Percentiles rank a stretch among this genome's conserved stretches.
phyloP scores from a whole-genome alignment of 208 protist species.

The Giardia duodenalis region DNA sequence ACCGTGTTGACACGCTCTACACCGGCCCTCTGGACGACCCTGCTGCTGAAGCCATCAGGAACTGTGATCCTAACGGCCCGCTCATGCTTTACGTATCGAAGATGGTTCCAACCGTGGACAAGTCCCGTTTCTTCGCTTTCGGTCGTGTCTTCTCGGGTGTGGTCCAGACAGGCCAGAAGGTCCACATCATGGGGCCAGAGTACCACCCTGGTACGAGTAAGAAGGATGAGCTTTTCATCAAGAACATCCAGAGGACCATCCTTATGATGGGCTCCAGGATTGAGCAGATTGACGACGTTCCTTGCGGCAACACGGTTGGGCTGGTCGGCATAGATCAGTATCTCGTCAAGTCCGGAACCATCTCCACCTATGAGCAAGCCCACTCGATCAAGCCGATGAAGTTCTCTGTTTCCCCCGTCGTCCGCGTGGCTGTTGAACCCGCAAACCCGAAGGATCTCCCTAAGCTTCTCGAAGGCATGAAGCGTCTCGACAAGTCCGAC shows the following conservation, averaged over 20 bases:
- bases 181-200: conserved; percentile 91
- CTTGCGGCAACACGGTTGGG: conserved; percentile 89
- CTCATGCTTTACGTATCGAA: conserved; percentile 97
- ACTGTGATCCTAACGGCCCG: conserved; percentile 75
- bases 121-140: conserved; percentile 88
- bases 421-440: conserved; percentile 85
- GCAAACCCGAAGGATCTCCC: conserved; percentile 85
- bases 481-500: conserved; percentile 86
- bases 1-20: conserved; percentile 82
- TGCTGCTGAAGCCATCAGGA: conserved; percentile 57
- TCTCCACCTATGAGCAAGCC: conserved; percentile 66
- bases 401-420: conserved; percentile 94
- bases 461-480: conserved; percentile 89
- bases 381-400: conserved; percentile 84
- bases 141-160: conserved; percentile 84
- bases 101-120: conserved; percentile 94
- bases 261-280: conserved; percentile 89
- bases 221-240: conserved; percentile 71
- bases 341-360: conserved; percentile 90
- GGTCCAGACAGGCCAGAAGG: conserved; percentile 76
- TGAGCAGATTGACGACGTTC: conserved; percentile 79
- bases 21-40: conserved; percentile 78
- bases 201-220: conserved; percentile 66
- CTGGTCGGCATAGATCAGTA: conserved; percentile 96
- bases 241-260: conserved; percentile 73